Percentiles rank a stretch among this genome's conserved stretches.
Evolutionary conservation across 257 asterid species (phyloP).

Genomic region (Solanum habrochaites): DNA sequence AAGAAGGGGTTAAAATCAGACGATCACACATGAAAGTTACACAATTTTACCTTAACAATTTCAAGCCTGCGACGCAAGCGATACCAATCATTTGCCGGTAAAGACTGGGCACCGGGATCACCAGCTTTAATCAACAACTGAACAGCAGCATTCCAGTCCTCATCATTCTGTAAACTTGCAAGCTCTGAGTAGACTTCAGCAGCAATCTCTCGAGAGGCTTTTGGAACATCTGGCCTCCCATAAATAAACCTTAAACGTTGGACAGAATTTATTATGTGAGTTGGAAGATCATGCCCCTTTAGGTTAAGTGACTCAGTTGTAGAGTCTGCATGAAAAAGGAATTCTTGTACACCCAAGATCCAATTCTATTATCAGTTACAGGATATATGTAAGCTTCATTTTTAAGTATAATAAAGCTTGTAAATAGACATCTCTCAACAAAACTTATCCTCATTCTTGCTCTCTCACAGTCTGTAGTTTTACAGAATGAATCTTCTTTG

Average conservation of each 20-base stretch:
- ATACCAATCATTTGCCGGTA: conserved; percentile 91
- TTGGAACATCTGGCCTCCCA: conserved; percentile 94
- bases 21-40: neutral
- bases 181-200: conserved; percentile 64
- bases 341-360: neutral
- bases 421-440: neutral
- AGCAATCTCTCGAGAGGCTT: conserved; percentile 58
- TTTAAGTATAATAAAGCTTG: neutral
- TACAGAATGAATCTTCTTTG: neutral
- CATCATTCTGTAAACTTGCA: conserved; percentile 47
- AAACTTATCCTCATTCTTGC: neutral
- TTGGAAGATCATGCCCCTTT: neutral
- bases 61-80: conserved; percentile 88
- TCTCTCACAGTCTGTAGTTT: neutral
- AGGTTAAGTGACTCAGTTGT: neutral
- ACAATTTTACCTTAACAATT: conserved; percentile 58
- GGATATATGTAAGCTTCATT: neutral
- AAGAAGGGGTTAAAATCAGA: neutral
- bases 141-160: conserved; percentile 81
- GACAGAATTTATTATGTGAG: conserved; percentile 3
- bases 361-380: neutral
- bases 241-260: conserved; percentile 66
- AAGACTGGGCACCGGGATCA: conserved; percentile 58
- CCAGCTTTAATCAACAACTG: conserved; percentile 62
- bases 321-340: neutral